Percentiles rank a stretch among this genome's conserved stretches.
Conservation (phyloP, 441 rosid species). For the Pelargonium citronellum region DNA sequence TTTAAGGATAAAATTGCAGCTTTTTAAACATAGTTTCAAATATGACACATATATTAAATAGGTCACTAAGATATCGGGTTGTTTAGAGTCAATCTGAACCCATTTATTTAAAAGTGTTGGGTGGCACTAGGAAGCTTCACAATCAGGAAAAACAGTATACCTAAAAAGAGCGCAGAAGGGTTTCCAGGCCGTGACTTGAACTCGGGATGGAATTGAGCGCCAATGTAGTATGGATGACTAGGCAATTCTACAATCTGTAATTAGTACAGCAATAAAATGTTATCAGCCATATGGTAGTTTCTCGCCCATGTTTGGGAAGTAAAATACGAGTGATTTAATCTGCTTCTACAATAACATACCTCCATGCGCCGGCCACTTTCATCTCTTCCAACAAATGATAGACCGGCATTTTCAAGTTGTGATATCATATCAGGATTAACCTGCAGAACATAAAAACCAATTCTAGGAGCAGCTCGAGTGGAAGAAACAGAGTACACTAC, state of each 20-base stretch:
- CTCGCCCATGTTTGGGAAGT: background rate
- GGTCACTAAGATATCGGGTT: too few species aligned
- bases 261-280: constrained; percentile 5
- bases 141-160: constrained; percentile 26
- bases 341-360: constrained; percentile 25
- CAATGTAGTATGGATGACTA: constrained; percentile 66
- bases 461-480: constrained; percentile 63
- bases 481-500: constrained; percentile 23
- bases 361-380: constrained; percentile 60
- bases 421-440: constrained; percentile 61
- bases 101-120: background rate
- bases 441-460: constrained; percentile 27
- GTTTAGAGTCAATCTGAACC: background rate
- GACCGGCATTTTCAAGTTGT: constrained; percentile 47
- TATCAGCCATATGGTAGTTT: constrained; percentile 8
- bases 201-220: constrained; percentile 94
- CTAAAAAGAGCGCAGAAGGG: constrained; percentile 78
- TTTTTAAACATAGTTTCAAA: background rate
- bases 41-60: too few species aligned
- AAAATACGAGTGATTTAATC: constrained; percentile 1
- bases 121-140: background rate
- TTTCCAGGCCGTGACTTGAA: constrained; percentile 91
- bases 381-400: constrained; percentile 55
- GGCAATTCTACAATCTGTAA: constrained; percentile 21
- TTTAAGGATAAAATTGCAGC: background rate